Evolutionary conservation across 495 filamentous ascomycete species (phyloP).

Genomic region (Hyphodiscus hymeniophilus): DNA sequence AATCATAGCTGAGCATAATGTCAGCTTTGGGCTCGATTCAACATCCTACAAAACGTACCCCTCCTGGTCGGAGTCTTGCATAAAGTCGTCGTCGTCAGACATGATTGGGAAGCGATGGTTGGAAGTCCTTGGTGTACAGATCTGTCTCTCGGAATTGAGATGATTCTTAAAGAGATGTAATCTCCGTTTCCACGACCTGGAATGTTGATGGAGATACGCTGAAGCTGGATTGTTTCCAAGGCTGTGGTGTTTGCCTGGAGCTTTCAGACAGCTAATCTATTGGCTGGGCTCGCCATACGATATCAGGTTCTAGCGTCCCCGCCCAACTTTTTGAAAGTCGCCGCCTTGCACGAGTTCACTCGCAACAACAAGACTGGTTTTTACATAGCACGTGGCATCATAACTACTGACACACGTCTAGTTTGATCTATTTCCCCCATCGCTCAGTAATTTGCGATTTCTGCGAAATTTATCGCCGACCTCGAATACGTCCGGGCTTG

Average conservation of each 20-base stretch:
- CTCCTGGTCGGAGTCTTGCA: slow-evolving; percentile 95
- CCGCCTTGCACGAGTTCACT: not conserved
- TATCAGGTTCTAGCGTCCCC: not conserved
- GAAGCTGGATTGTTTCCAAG: not conserved
- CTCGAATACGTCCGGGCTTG: too few relatives aligned
- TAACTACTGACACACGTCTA: too few relatives aligned
- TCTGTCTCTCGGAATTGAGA: too few relatives aligned
- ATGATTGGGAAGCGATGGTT: slow-evolving; percentile 37
- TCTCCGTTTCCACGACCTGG: not conserved
- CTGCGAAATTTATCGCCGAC: too few relatives aligned
- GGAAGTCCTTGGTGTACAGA: too few relatives aligned
- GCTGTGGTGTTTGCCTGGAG: slow-evolving; percentile 2
- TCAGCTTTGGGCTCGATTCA: slow-evolving; percentile 8
- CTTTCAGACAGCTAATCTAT: not conserved
- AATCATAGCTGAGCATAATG: slow-evolving; percentile 70
- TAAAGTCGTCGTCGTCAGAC: slow-evolving; percentile 95
- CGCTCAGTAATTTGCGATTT: too few relatives aligned
- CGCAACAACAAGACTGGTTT: not conserved
- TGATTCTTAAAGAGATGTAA: too few relatives aligned
- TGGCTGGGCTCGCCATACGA: not conserved
- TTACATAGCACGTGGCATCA: too few relatives aligned
- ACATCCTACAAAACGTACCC: slow-evolving; percentile 43
- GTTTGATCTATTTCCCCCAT: too few relatives aligned
- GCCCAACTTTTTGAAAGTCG: not conserved
- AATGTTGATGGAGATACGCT: not conserved